Evolutionary conservation across 2,329 filamentous ascomycete genomes (phyloP).

Genomic region (Scleromitrula shiraiana): DNA sequence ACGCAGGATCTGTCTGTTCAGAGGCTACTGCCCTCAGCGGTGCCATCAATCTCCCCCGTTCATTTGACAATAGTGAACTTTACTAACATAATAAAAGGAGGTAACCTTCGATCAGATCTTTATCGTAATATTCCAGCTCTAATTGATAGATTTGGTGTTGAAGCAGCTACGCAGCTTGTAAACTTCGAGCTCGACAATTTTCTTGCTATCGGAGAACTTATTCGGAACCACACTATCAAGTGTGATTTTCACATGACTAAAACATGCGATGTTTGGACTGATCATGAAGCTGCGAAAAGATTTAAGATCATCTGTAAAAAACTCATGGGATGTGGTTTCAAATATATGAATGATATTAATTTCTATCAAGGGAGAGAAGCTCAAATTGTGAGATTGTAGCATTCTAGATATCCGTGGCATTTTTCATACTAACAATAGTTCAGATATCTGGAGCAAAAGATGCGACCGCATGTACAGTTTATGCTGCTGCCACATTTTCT

Average conservation of each 20-base stretch:
- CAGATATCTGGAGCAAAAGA: slow-evolving; percentile 22
- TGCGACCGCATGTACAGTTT: slow-evolving; percentile 15
- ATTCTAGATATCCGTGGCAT: neutral
- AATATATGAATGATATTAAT: slow-evolving; percentile 8
- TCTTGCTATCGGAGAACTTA: slow-evolving; percentile 29
- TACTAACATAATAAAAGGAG: neutral
- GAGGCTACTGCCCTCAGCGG: slow-evolving; percentile 56
- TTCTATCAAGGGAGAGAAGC: neutral
- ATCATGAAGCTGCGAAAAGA: neutral
- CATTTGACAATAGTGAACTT: no score
- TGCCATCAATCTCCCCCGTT: no score
- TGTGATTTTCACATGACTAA: slow-evolving; percentile 35
- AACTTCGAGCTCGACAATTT: slow-evolving; percentile 35
- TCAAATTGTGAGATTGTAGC: neutral
- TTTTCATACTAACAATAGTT: neutral
- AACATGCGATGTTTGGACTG: slow-evolving; percentile 5
- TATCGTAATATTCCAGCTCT: slow-evolving; percentile 8
- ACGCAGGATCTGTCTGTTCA: slow-evolving; percentile 72
- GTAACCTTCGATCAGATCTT: slow-evolving; percentile 7
- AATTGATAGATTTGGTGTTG: neutral
- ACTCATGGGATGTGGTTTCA: neutral
- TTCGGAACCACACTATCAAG: slow-evolving; percentile 34
- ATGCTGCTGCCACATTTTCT: slow-evolving; percentile 33
- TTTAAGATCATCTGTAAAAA: slow-evolving; percentile 2
- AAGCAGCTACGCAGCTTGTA: slow-evolving; percentile 13